phyloP scores from a whole-genome alignment of 2,329 filamentous ascomycete genomes.

The Phaeosphaeria sp. region DNA sequence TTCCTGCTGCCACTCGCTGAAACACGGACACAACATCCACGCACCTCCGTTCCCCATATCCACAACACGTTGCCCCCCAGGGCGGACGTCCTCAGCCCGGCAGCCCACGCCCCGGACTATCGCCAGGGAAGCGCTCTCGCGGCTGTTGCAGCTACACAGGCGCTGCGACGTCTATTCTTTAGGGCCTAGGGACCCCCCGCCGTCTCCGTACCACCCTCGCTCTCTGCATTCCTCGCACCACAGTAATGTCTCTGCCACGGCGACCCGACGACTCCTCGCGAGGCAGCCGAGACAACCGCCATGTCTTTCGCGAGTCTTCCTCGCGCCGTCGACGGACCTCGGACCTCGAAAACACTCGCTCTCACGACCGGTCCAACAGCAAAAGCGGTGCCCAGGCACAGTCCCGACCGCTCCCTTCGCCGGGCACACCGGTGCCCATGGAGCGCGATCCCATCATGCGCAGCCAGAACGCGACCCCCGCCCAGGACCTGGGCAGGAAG shows the following conservation, averaged over 20 bases:
- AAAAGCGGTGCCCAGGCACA: constrained; percentile 52
- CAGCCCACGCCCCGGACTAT: not conserved
- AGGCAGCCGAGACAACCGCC: constrained; percentile 51
- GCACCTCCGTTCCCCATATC: not conserved
- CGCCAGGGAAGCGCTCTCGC: not conserved
- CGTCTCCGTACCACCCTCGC: constrained; percentile 21
- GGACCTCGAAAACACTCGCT: constrained; percentile 72
- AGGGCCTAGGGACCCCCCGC: constrained; percentile 3
- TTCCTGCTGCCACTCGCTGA: constrained; percentile 37
- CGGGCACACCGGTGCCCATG: constrained; percentile 47
- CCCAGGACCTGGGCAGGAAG: constrained; percentile 70
- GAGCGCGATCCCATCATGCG: constrained; percentile 64
- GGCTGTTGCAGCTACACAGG: constrained; percentile 7
- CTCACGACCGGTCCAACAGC: constrained; percentile 47
- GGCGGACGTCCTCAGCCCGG: not conserved
- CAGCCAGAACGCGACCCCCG: constrained; percentile 45
- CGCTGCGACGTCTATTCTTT: constrained; percentile 16
- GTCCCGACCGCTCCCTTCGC: constrained; percentile 53
- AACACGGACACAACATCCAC: constrained; percentile 16
- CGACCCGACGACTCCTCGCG: constrained; percentile 70
- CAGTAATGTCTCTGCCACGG: constrained; percentile 57
- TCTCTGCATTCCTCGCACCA: constrained; percentile 33
- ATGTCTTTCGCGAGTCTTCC: constrained; percentile 71
- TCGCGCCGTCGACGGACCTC: constrained; percentile 62
- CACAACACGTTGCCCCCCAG: not conserved